Evolutionary conservation across 2,329 filamentous ascomycete species (phyloP).

Genomic region (Fusarium sp.): DNA sequence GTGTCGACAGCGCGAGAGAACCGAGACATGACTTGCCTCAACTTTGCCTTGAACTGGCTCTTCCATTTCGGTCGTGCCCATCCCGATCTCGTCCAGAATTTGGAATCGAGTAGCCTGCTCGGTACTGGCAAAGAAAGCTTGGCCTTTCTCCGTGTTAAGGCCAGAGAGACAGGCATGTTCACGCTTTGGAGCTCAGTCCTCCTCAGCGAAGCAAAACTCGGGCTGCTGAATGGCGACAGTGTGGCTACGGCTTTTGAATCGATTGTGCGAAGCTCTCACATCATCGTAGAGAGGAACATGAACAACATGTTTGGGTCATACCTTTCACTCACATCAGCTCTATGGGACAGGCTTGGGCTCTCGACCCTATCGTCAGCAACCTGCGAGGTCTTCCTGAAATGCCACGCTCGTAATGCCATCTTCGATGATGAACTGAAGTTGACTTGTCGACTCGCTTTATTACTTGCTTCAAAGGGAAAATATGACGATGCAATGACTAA

Average conservation of each 20-base stretch:
- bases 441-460: constrained; percentile 73
- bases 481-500: constrained; percentile 72
- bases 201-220: constrained; percentile 85
- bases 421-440: constrained; percentile 85
- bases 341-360: constrained; percentile 81
- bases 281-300: constrained; percentile 82
- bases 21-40: constrained; percentile 89
- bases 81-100: constrained; percentile 75
- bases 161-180: constrained; percentile 88
- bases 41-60: constrained; percentile 95
- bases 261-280: constrained; percentile 82
- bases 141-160: constrained; percentile 84
- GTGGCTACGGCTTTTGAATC: constrained; percentile 74
- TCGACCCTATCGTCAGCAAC: constrained; percentile 65
- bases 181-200: constrained; percentile 84
- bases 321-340: constrained; percentile 74
- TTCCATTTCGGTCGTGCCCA: constrained; percentile 93
- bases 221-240: constrained; percentile 76
- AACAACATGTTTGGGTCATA: constrained; percentile 78
- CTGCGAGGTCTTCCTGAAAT: constrained; percentile 80
- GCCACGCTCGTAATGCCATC: constrained; percentile 67
- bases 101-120: constrained; percentile 77
- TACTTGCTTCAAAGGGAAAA: constrained; percentile 70
- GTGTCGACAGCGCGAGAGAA: constrained; percentile 95
- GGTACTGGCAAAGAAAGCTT: constrained; percentile 84